Evolutionary conservation across 345 rosid species (phyloP), one percentile per base, ranked within the genome.

Genomic region (Populus alba): DNA sequence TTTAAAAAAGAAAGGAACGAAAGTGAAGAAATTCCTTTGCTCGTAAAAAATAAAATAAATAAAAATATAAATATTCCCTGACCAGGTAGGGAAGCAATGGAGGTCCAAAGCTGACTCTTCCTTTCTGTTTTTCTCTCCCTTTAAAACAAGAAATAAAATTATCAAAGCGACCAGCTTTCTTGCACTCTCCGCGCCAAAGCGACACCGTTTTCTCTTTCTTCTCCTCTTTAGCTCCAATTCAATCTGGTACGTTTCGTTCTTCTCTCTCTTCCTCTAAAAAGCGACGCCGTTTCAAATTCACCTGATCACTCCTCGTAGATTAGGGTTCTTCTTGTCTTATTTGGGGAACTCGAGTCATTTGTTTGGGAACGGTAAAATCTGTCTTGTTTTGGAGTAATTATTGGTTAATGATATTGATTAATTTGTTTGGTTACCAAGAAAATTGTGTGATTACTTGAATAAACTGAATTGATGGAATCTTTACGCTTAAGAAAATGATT

Each of bases 21-120:
- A 33, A 12, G 3, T 4, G 37, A 47, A 22, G 51, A 37, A 33
- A n/a, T 68, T 68, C 41, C 27, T 68, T n/a, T 20, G 7, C 73
- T n/a, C 12, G 2, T 18, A 55, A 55, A 18, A 35, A 10, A 29
- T 5, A 63, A 29, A 29, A 59, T 12, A 55, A 0, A 37, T 10
- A n/a, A 22, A 35, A 22, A 61, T 25, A 68, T 41, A 63, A 27
- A 77, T 51, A 74, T 66, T 63, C 72, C 33, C 73, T 53, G 82
- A 66, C 20, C 23, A 51, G 16, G 65, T 68, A 67, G 70, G 9
- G 71, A 73, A 73, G 78, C 78, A 73, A 67, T 61, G 78, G 80
- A 77, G 71, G 55, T 55, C 69, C 59, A 81, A 81, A 77, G 77
- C 80, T 68, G 78, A 69, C 45, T 66, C 68, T 70, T 75, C 70